phyloP scores from a whole-genome alignment of 2,329 filamentous ascomycete genomes.

The Dichotomopilus funicola region DNA sequence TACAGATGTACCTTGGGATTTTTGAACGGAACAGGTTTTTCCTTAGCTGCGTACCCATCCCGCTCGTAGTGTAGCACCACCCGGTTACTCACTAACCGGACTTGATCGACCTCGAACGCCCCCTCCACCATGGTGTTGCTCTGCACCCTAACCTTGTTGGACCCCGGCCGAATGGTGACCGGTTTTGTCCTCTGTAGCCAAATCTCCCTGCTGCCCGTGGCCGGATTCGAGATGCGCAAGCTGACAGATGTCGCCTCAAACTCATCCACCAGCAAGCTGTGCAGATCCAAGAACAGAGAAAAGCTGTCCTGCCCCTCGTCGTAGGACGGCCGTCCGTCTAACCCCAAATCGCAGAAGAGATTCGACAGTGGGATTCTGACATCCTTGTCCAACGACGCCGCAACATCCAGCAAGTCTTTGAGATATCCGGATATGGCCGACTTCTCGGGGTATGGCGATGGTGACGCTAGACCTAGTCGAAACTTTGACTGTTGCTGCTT shows the following conservation, averaged over 20 bases:
- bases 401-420: constrained; percentile 40
- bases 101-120: constrained; percentile 65
- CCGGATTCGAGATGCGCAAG: constrained; percentile 54
- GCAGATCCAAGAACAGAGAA: constrained; percentile 58
- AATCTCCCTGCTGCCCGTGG: constrained; percentile 54
- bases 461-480: constrained; percentile 24
- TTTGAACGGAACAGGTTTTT: constrained; percentile 44
- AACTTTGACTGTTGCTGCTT: constrained; percentile 34
- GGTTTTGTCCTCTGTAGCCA: constrained; percentile 30
- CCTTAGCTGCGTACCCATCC: constrained; percentile 41
- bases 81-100: constrained; percentile 59
- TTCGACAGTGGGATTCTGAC: constrained; percentile 61
- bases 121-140: constrained; percentile 59
- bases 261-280: constrained; percentile 65
- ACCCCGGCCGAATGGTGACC: constrained; percentile 48
- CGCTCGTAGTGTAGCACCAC: constrained; percentile 61
- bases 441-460: constrained; percentile 28
- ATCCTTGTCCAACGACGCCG: constrained; percentile 46
- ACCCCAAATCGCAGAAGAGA: constrained; percentile 64
- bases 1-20: constrained; percentile 65
- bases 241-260: constrained; percentile 60
- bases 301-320: constrained; percentile 69
- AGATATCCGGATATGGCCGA: constrained; percentile 43
- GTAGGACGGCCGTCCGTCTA: constrained; percentile 65
- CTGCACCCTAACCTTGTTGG: constrained; percentile 39